phyloP scores from a whole-genome alignment of 78 protist species.

The Dictyostelium brefeldianum region DNA sequence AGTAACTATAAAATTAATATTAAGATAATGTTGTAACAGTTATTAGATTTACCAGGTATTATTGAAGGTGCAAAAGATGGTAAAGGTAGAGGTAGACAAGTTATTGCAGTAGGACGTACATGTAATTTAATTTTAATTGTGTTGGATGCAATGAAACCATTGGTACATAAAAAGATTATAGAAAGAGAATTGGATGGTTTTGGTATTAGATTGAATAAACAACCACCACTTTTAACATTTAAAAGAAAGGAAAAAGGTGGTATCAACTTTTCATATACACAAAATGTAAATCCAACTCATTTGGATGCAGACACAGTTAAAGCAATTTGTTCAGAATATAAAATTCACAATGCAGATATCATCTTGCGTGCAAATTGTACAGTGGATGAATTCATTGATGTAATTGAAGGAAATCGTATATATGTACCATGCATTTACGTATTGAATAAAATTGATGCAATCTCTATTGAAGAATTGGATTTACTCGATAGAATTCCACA shows the following conservation, averaged over 20 bases:
- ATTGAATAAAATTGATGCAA: slow-evolving; percentile 98
- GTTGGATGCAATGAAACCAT: slow-evolving; percentile 97
- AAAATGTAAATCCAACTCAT: slow-evolving; percentile 70
- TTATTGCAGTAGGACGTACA: slow-evolving; percentile 98
- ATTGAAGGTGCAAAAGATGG: slow-evolving; percentile 99
- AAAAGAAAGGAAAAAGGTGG: slow-evolving; percentile 98
- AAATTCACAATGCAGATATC: slow-evolving; percentile 96
- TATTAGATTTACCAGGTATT: slow-evolving; percentile 98
- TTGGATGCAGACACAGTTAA: slow-evolving; percentile 88
- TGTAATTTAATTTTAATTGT: slow-evolving; percentile 97
- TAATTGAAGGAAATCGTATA: slow-evolving; percentile 96
- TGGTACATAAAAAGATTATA: slow-evolving; percentile 94
- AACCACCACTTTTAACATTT: slow-evolving; percentile 96
- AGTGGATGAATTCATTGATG: slow-evolving; percentile 99
- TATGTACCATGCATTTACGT: slow-evolving; percentile 98
- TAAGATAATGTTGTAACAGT: not conserved
- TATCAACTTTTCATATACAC: slow-evolving; percentile 88
- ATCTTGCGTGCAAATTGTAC: slow-evolving; percentile 90
- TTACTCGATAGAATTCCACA: slow-evolving; percentile 84
- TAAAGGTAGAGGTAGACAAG: slow-evolving; percentile 99
- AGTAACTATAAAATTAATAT: not conserved
- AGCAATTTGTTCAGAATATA: slow-evolving; percentile 92
- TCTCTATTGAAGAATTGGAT: slow-evolving; percentile 96
- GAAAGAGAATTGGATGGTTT: slow-evolving; percentile 98
- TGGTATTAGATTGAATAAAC: slow-evolving; percentile 99